Base-by-base conservation (phyloP, 768 basidiomycete genomes). In the Leucocoprinus sp. region DNA sequence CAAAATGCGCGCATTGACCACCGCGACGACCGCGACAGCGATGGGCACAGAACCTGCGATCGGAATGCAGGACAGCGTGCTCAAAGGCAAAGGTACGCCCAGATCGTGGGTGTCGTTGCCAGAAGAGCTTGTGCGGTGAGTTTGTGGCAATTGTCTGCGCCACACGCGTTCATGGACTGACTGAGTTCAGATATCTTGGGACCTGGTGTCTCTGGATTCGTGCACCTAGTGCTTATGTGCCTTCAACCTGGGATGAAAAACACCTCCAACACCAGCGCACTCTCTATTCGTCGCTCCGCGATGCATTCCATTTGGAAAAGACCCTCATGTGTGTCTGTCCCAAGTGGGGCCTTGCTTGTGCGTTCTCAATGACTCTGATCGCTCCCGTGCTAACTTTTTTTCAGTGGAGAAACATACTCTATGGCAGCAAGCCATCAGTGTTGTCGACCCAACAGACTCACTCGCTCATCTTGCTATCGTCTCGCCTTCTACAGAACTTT, bases 381-480 rank as follows among this genome's bases (percentile, higher is more conserved):
- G 48, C 34, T 29, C 29, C 26, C 47, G 14, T 26, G 14, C 14
- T 15, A 39, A 26, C 29, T 21, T 22, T 15, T 19, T 21, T 52
- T 4, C 55, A 86, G 84, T 87, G 46, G 77, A 84, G 66, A 67
- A 69, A 6, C 84, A 86, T 64, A 60, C 71, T 14, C 85, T 84
- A 57, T 87, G 84, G 84, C 69, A 70, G 50, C 78, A 82, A 49
- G 82, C 80, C 1, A 70, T 76, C 45, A 57, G 71, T 2, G 58
- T 76, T 23, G 64, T 86, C 50, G 84, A 87, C 64, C 82, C 82
- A 5, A 63, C 70, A 34, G 82, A 83, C 55, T 52, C 61, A 33
- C 69, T 80, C 17, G 69, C 66, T 3, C 69, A 74, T 17, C 68
- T 74, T 52, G 66, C 72, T 38, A 57, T 75, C 53, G 47, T 76